Evolutionary conservation across 192 early-diverging fungal genomes (phyloP), one percentile per base, ranked within the genome.

Genomic region (Coemansia sp.): DNA sequence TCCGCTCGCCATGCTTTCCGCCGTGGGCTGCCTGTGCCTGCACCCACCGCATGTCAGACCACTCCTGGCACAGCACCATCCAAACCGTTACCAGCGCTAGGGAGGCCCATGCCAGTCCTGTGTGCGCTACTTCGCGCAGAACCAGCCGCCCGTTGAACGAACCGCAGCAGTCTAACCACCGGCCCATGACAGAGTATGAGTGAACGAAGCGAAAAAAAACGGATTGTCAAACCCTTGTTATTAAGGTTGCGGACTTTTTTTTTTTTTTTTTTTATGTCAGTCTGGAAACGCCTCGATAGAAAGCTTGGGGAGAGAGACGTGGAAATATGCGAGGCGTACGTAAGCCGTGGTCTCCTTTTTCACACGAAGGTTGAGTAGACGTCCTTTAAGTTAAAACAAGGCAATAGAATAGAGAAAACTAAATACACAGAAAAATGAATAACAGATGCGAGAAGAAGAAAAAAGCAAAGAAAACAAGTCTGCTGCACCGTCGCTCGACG

Each of bases 21-120:
- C 18, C 28, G 41, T 20, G 33, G 1, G 21, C 67, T 7, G 38
- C 31, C 25, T 64, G 55, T 3, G 37, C 7, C 21, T 28, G 59
- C 1, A 52, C 28, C 75, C 79, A 82, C 20, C 79, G 79, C 67
- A 73, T 73, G 43, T 82, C 79, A 2, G 79, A 82, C 75, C 73
- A 76, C 57, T 61, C 70, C 42, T 82, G 79, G 61, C 67, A 69
- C n/a, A 76, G 12, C 39, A 41, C 48, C 79, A 82, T 82, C 73
- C 69, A 76, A 16, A 70, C 39, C 4, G 66, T 65, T 2, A 82
- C 64, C 2, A 55, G 39, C 14, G 50, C 38, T 21, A 81, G 43
- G n/a, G 56, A 31, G 0, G 10, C 10, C 65, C 65, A 68, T 0
- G 78, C 65, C 0, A 57, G 8, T 0, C 26, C 45, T 11, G 72